These are phyloP conservation scores for Phylloporus rhodoxanthus DNA, from an alignment of 768 basidiomycete genomes.

Conservation along the genomic window DNA sequence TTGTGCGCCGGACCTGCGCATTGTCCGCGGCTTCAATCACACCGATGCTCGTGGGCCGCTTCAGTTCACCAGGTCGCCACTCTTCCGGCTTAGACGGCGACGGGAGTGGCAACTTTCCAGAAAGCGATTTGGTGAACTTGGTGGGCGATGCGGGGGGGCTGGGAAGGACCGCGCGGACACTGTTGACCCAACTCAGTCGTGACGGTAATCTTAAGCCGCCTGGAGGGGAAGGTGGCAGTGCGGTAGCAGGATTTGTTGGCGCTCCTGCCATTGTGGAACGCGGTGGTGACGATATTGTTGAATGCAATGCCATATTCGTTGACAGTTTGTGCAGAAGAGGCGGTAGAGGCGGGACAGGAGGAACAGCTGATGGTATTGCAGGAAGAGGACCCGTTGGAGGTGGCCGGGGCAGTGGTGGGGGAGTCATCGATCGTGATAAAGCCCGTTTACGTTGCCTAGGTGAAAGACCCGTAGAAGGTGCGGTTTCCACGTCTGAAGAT, in stretches of 20 bases:
- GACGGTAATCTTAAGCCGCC: slow-evolving; percentile 30
- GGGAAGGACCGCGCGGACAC: slow-evolving; percentile 22
- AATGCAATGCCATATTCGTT: slow-evolving; percentile 3
- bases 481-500: slow-evolving; percentile 19
- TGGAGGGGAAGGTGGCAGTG: slow-evolving; percentile 23
- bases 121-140: slow-evolving; percentile 8
- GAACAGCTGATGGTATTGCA: slow-evolving; percentile 20
- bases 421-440: slow-evolving; percentile 22
- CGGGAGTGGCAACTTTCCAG: slow-evolving; percentile 1
- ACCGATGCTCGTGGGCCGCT: slow-evolving; percentile 25
- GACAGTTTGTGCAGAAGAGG: slow-evolving; percentile 17
- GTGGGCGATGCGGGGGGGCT: slow-evolving; percentile 30
- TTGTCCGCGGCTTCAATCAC: slow-evolving; percentile 29
- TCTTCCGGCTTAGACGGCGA: slow-evolving; percentile 9
- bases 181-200: slow-evolving; percentile 26
- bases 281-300: slow-evolving; percentile 5
- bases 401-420: slow-evolving; percentile 24
- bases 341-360: slow-evolving; percentile 27
- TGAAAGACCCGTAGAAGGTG: slow-evolving; percentile 2
- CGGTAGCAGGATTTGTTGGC: slow-evolving; percentile 4
- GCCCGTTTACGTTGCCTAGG: slow-evolving; percentile 20
- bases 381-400: slow-evolving; percentile 28
- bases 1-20: slow-evolving; percentile 23
- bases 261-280: slow-evolving; percentile 6
- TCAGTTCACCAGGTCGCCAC: slow-evolving; percentile 8